A percentile compares a stretch with the other conserved stretches of the same genome.
These are phyloP conservation scores for Cadophora sp. DNA, from an alignment of 2,329 filamentous ascomycete genomes.

Conservation along the genomic window DNA sequence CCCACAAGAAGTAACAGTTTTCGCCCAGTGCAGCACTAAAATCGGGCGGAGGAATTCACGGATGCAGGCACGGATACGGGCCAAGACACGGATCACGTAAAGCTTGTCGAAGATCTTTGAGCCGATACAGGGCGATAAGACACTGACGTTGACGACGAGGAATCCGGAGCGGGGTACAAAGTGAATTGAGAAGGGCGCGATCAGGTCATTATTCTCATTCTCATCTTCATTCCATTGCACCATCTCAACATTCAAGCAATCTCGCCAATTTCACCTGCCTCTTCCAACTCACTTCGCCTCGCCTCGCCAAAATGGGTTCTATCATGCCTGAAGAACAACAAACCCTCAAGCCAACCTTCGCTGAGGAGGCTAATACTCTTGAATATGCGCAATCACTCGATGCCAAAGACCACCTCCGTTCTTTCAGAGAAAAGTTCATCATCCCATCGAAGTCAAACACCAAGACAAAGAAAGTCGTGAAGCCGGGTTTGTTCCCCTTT, in stretches of 20 bases:
- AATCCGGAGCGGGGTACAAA: slow-evolving; percentile 28
- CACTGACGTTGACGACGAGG: slow-evolving; percentile 9
- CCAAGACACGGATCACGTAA: slow-evolving; percentile 20
- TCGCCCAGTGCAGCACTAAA: background rate
- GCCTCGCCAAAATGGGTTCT: slow-evolving; percentile 39
- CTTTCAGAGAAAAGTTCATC: slow-evolving; percentile 74
- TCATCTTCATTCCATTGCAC: slow-evolving; percentile 14
- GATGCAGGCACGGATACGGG: slow-evolving; percentile 8
- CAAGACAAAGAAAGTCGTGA: slow-evolving; percentile 63
- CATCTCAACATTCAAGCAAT: slow-evolving; percentile 8
- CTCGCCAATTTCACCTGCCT: slow-evolving; percentile 6
- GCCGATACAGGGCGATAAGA: slow-evolving; percentile 26
- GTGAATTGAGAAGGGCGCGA: slow-evolving; percentile 23
- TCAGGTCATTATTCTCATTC: slow-evolving; percentile 11
- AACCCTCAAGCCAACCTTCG: slow-evolving; percentile 50
- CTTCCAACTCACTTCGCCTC: background rate
- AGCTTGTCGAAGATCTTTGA: slow-evolving; percentile 19
- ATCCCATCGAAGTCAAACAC: slow-evolving; percentile 78
- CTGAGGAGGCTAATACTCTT: slow-evolving; percentile 54
- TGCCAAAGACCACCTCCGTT: slow-evolving; percentile 62
- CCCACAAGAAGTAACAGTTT: background rate
- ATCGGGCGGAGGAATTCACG: background rate
- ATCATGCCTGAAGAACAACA: slow-evolving; percentile 33
- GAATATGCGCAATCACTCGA: slow-evolving; percentile 63
- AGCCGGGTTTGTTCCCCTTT: slow-evolving; percentile 41